phyloP scores from a whole-genome alignment of 2,329 filamentous ascomycete species.

The Tolypocladium ophioglossoides region DNA sequence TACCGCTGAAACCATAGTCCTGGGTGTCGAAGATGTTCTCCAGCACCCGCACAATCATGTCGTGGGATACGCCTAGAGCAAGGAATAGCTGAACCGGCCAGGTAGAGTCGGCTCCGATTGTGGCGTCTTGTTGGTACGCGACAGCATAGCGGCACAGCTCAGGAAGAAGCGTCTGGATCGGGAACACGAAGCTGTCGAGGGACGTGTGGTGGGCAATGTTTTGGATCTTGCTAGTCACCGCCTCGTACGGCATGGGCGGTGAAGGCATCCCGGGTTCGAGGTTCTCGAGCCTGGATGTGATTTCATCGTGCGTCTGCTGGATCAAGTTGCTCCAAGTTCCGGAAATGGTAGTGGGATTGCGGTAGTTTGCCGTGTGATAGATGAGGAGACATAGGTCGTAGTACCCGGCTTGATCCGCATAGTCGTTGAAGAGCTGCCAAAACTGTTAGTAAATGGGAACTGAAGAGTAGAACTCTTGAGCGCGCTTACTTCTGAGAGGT shows the following conservation, averaged over 20 bases:
- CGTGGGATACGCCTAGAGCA: slow-evolving; percentile 43
- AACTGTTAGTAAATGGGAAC: slow-evolving; percentile 8
- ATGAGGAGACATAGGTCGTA: slow-evolving; percentile 90
- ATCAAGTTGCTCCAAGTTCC: slow-evolving; percentile 80
- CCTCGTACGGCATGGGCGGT: slow-evolving; percentile 55
- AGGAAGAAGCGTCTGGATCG: slow-evolving; percentile 48
- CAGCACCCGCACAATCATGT: slow-evolving; percentile 44
- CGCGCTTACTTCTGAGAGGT: slow-evolving; percentile 60
- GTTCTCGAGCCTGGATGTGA: slow-evolving; percentile 31
- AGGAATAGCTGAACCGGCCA: slow-evolving; percentile 50
- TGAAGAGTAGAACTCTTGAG: no score
- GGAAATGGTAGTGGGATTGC: slow-evolving; percentile 74
- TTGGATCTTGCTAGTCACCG: slow-evolving; percentile 52
- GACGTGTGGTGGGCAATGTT: slow-evolving; percentile 55
- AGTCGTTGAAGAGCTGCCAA: slow-evolving; percentile 79
- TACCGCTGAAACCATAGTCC: slow-evolving; percentile 46
- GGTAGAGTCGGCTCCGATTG: slow-evolving; percentile 43
- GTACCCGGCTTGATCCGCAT: slow-evolving; percentile 83
- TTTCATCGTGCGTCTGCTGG: slow-evolving; percentile 54
- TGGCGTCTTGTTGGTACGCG: slow-evolving; percentile 46
- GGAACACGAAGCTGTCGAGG: slow-evolving; percentile 57
- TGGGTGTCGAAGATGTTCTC: slow-evolving; percentile 48
- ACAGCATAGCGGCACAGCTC: slow-evolving; percentile 53
- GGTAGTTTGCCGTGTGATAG: slow-evolving; percentile 84
- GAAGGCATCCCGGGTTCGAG: slow-evolving; percentile 27